Base-by-base conservation (phyloP, 805 yeast species). In the Starmerella apis region DNA sequence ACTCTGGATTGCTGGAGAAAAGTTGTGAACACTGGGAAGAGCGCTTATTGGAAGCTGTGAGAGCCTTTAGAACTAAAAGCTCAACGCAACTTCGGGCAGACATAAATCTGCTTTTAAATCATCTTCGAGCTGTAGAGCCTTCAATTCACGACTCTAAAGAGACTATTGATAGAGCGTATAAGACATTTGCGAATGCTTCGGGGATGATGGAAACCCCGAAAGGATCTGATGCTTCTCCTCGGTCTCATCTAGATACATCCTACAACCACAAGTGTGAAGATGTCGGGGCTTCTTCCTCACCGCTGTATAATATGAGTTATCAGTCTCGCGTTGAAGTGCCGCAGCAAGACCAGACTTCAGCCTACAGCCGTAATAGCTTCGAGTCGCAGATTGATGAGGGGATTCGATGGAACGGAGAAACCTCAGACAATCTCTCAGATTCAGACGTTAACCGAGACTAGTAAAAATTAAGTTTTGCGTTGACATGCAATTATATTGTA, bases 1-100 rank as follows among this genome's bases (percentile, higher is more conserved):
- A 38, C 14, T 24, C 43, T 11, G 43, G 43, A 13, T n/a, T 38
- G 19, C n/a, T n/a, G 20, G 43, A 38, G 20, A 38, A 38, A 20
- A 38, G 14, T 13, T 38, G 43, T 13, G 43, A 38, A 30, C 30
- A 38, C 14, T 38, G 43, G 43, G 31, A 38, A n/a, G 19, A 19
- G 11, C 28, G 43, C 4, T n/a, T 38, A 6, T n/a, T 19, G 22
- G 43, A 22, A 13, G 23, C 43, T 11, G 23, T 24, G 11, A 11
- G 30, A 11, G 4, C 20, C 13, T 24, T 38, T 20, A 9, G 43
- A 10, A 13, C 4, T 13, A 38, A 24, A n/a, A 38, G 43, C 18
- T 11, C 13, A 3, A 13, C 20, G n/a, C 20, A 38, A 20, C 43
- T 38, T 4, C 7, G 43, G 20, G 4, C 20, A 1, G 31, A 38